Evolutionary conservation across 495 filamentous ascomycete genomes (phyloP), one percentile per base, ranked within the genome.

Genomic region (Penicillium daleae): DNA sequence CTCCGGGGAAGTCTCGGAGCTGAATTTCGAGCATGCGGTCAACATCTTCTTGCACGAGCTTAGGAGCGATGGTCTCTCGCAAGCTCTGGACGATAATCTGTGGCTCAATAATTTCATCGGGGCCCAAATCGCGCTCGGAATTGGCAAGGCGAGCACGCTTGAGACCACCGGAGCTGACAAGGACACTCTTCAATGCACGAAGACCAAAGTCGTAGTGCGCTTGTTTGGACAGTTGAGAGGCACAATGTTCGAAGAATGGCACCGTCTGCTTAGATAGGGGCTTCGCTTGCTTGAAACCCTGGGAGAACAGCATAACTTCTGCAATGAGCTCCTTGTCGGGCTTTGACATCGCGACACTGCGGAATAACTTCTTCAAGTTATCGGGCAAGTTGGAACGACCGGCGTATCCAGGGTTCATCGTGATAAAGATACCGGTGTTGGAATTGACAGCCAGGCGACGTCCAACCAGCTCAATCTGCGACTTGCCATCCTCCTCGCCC

Each of bases 361-460:
- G 86, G 86, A 99, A 99, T 22, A 99, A 82, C 78, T 99, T 99
- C 84, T 99, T 99, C 75, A 99, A 75, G 73, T 99, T 99, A 76
- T 99, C 95, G 1, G 95, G 95, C 67, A 99, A 78, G 76, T 98
- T 99, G 33, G 95, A 99, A 72, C 95, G 89, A 55, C 95, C 95
- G 40, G 95, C 95, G 82, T 99, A 99, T 22, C 95, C 95, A 67
- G 95, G 95, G 78, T 99, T 99, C 95, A 99, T 99, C 33, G 95
- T 99, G 76, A 99, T 98, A 81, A 99, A 99, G 72, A 99, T 96
- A 68, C 94, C 94, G 50, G 95, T 98, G 70, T 96, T 95, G 50
- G 84, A 81, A 70, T 97, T 93, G 63, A 99, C 93, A 37, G 80
- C 82, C 31, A 99, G 84, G 59, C 92, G 90, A 60, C 96, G 88